Evolutionary conservation across 169 alveolate species (phyloP), one percentile per base, ranked within the genome.

Genomic region (Theileria annulata): DNA sequence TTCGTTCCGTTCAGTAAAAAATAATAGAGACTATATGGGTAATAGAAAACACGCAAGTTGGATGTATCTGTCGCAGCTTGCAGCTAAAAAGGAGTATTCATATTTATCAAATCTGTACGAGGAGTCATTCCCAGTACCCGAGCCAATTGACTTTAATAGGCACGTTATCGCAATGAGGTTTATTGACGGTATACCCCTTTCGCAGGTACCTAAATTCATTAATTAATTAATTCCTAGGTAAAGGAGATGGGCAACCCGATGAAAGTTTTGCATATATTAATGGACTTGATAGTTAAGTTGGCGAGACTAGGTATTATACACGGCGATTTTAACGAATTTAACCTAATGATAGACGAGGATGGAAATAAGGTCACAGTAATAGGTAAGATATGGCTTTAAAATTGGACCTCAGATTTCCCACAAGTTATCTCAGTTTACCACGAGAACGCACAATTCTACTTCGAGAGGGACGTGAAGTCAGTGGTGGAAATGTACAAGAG

Each of bases 251-350:
- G 42, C n/a, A 42, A 71, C 31, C 91, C 90, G 2, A 51, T 47
- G 58, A 64, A 49, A 8, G 84, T 79, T 27, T 77, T 92, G 60
- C 77, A 92, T 25, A 79, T 71, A 66, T 80, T 95, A 54, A 86
- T 95, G 91, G 89, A 92, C 27, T 90, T 94, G 56, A 89, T 95
- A 31, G 88, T 92, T 33, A 92, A 93, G 69, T 84, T 97, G 78
- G 99, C 98, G 5, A 93, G 95, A 70, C 84, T 96, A 62, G 99
- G 99, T n/a, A 87, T 98, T 33, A 96, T 98, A 49, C 99, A 98
- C 88, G 99, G 99, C 1, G 99, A 98, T 78, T 97, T 97, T 90
- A 98, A 98, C 81, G 99, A 97, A 73, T 98, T 98, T 91, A 98
- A 98, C 90, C 87, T 98, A 58, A 83, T 98, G 87, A 91, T 97